Evolutionary conservation across 768 basidiomycete species (phyloP).

Genomic region (Rhizopogon vesiculosus): DNA sequence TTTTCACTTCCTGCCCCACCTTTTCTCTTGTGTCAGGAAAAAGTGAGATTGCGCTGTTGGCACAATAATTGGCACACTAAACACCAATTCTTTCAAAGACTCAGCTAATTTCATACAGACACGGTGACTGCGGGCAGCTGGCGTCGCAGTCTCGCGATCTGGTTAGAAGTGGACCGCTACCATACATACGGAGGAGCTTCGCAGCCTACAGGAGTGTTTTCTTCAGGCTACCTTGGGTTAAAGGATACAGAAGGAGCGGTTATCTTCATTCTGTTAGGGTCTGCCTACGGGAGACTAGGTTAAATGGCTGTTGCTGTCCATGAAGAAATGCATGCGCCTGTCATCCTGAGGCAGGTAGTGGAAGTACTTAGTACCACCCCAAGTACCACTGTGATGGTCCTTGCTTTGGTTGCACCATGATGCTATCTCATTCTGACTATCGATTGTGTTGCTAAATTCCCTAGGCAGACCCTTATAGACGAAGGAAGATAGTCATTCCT

Average conservation of each 20-base stretch:
- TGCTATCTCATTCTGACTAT: background rate
- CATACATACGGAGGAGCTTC: constrained; percentile 83
- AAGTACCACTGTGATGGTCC: too few relatives aligned
- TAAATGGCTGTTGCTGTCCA: constrained; percentile 78
- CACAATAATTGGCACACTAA: constrained; percentile 88
- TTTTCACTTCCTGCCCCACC: background rate
- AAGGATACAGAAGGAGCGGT: constrained; percentile 24
- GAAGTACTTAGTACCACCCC: background rate
- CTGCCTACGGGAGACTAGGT: too few relatives aligned
- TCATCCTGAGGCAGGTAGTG: constrained; percentile 47
- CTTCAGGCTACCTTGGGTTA: constrained; percentile 90
- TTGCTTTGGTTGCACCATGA: too few relatives aligned
- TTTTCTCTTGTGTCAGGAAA: constrained; percentile 13
- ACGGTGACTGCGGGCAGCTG: constrained; percentile 46
- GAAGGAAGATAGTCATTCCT: too few relatives aligned
- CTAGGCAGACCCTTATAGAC: too few relatives aligned
- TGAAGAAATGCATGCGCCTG: constrained; percentile 61
- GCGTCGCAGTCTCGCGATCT: constrained; percentile 90
- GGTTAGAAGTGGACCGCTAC: constrained; percentile 83
- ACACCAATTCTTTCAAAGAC: constrained; percentile 77
- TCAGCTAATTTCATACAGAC: constrained; percentile 77
- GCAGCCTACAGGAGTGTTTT: constrained; percentile 66
- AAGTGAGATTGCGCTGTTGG: constrained; percentile 69
- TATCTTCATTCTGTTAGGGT: too few relatives aligned
- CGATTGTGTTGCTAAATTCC: background rate